phyloP scores from a whole-genome alignment of 1,284 basidiomycete species.

The Boletus subluridellus region DNA sequence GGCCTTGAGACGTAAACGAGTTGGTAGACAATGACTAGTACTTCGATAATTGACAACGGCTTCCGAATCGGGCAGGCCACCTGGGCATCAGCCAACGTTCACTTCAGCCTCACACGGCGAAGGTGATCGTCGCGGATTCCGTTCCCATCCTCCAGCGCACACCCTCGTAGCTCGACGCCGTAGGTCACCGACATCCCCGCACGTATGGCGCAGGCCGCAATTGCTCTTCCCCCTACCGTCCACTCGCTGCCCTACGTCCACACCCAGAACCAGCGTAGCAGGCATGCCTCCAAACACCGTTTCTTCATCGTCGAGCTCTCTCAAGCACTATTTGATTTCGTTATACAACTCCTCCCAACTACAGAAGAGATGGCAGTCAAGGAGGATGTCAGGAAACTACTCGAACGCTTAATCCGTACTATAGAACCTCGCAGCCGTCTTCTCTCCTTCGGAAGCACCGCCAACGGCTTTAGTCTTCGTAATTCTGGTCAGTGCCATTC shows the following conservation, averaged over 20 bases:
- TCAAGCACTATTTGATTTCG: constrained; percentile 74
- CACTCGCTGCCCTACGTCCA: constrained; percentile 31
- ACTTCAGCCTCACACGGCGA: constrained; percentile 20
- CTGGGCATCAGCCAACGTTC: constrained; percentile 10
- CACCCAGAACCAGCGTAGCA: constrained; percentile 32
- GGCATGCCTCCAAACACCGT: constrained; percentile 49
- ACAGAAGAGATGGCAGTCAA: constrained; percentile 89
- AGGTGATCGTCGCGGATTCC: constrained; percentile 31
- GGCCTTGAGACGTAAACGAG: constrained; percentile 3
- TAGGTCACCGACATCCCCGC: background rate
- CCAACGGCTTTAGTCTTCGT: constrained; percentile 88
- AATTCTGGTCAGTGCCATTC: constrained; percentile 74
- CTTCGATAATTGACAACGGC: constrained; percentile 8
- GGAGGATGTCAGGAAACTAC: constrained; percentile 91
- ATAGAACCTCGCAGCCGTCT: constrained; percentile 91
- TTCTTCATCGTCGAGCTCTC: constrained; percentile 67
- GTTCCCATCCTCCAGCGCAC: constrained; percentile 14
- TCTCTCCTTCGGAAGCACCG: constrained; percentile 92
- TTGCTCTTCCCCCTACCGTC: constrained; percentile 15
- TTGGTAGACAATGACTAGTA: background rate
- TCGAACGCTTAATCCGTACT: constrained; percentile 91
- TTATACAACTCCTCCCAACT: constrained; percentile 86
- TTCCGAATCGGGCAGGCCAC: constrained; percentile 30
- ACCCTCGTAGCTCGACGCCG: constrained; percentile 8
- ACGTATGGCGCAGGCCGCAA: constrained; percentile 31